These are phyloP conservation scores for Cladosporium sp. DNA, from an alignment of 2,329 filamentous ascomycete genomes.

Conservation along the genomic window DNA sequence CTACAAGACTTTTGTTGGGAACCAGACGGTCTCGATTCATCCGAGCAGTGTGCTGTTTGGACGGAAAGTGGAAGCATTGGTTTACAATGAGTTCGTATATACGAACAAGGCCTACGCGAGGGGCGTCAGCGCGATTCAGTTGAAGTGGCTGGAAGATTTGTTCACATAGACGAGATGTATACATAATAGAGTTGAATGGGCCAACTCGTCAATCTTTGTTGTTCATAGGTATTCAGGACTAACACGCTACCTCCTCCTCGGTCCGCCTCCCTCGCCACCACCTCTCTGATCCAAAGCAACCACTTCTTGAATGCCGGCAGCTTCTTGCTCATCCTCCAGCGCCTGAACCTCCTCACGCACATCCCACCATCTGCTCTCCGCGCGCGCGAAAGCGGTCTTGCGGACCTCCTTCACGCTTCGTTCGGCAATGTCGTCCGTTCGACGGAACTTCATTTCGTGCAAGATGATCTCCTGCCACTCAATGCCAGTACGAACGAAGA, in stretches of 20 bases:
- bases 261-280: conserved; percentile 18
- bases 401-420: conserved; percentile 85
- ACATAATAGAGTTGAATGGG: neutral
- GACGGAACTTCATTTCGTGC: conserved; percentile 64
- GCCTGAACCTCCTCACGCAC: conserved; percentile 86
- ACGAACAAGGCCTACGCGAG: conserved; percentile 58
- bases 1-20: conserved; percentile 55
- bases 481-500: conserved; percentile 79
- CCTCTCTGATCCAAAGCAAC: conserved; percentile 75
- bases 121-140: conserved; percentile 55
- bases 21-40: conserved; percentile 58
- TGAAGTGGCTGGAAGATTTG: conserved; percentile 56
- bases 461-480: conserved; percentile 89
- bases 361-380: conserved; percentile 99
- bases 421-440: conserved; percentile 55
- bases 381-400: conserved; percentile 79
- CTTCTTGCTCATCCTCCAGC: conserved; percentile 93
- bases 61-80: conserved; percentile 55
- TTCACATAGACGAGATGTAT: conserved; percentile 15
- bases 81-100: conserved; percentile 62
- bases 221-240: too few species aligned
- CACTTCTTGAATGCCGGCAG: conserved; percentile 88
- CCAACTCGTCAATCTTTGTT: neutral
- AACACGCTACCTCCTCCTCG: neutral
- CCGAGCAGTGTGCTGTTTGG: conserved; percentile 56